Base-by-base conservation (phyloP, 2,329 filamentous ascomycete species). In the Bipolaris sorokiniana region DNA sequence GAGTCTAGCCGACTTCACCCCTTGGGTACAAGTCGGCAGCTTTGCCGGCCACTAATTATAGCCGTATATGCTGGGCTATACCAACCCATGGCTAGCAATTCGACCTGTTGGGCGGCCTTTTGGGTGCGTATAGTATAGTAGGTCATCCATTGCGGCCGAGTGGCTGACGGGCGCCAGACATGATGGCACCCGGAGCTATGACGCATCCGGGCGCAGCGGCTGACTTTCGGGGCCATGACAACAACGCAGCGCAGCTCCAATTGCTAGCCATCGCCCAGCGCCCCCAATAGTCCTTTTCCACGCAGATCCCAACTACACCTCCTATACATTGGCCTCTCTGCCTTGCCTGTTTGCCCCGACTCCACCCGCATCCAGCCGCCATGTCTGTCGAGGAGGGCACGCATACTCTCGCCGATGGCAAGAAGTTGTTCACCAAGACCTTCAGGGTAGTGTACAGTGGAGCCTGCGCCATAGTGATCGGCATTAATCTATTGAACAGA, bases 381-480 rank as follows among this genome's bases (percentile, higher is more conserved):
- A 78, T 78, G 72, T 68, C 75, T 45, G 80, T 77, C 31, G 78
- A 80, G 70, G 84, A 87, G 75, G 80, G 81, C 55, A 81, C 74
- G 59, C 80, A 84, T 69, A 78, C 74, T 15, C 73, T 81, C 5
- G 76, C 79, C 26, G 85, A 87, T 70, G 82, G 82, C 53, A 72
- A 75, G 36, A 80, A 82, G 66, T 74, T 88, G 53, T 88, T 86
- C 73, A 85, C 84, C 38, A 87, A 87, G 70, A 86, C 83, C 20
- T 88, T 85, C 84, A 83, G 81, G 77, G 83, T 84, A 83, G 81
- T 77, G 83, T 84, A 64, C 28, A 40, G 54, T 49, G 54, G 50
- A 57, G 23, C 50, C 50, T 26, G n/a, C 37, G 26, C 20, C 20
- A 54, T 10, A 45, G 26, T 22, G 38, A 54, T 54, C 55, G 48